Conservation (phyloP, 176 grass and related monocot species). For the Triticum urartu region DNA sequence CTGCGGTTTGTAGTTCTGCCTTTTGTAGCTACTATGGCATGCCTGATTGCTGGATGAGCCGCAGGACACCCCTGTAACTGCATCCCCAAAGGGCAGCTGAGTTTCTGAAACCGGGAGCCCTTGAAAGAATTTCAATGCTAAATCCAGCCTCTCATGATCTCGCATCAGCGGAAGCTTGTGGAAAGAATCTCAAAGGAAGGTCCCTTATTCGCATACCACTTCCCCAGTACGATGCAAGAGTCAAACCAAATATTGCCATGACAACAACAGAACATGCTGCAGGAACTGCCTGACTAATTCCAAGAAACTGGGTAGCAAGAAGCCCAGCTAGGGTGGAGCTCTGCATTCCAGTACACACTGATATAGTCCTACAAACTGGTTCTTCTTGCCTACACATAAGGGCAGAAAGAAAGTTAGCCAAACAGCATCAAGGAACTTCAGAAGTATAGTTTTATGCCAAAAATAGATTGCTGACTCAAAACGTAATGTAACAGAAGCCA, state of each 20-base stretch:
- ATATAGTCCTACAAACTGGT: constrained; percentile 71
- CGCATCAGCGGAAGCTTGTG: constrained; percentile 8
- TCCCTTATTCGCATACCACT: constrained; percentile 65
- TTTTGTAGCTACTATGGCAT: neutral
- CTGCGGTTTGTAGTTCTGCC: neutral
- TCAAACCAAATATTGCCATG: constrained; percentile 91
- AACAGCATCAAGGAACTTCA: neutral
- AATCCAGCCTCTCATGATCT: constrained; percentile 19
- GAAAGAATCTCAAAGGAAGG: neutral
- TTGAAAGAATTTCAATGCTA: neutral
- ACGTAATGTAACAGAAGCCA: neutral
- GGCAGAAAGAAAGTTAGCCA: neutral
- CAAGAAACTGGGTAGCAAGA: constrained; percentile 86
- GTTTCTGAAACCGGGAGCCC: neutral
- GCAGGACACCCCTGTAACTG: neutral
- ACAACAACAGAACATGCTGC: constrained; percentile 86
- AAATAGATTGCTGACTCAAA: neutral
- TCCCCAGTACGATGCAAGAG: constrained; percentile 85
- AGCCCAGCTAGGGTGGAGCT: constrained; percentile 94
- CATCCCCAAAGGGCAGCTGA: neutral
- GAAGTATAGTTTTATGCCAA: neutral
- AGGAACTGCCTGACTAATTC: constrained; percentile 84
- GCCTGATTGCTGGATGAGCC: neutral
- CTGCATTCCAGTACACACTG: constrained; percentile 91
- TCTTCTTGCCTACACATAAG: constrained; percentile 67